Base-by-base conservation (phyloP, 1,284 basidiomycete genomes). In the Spongispora temasekensis region DNA sequence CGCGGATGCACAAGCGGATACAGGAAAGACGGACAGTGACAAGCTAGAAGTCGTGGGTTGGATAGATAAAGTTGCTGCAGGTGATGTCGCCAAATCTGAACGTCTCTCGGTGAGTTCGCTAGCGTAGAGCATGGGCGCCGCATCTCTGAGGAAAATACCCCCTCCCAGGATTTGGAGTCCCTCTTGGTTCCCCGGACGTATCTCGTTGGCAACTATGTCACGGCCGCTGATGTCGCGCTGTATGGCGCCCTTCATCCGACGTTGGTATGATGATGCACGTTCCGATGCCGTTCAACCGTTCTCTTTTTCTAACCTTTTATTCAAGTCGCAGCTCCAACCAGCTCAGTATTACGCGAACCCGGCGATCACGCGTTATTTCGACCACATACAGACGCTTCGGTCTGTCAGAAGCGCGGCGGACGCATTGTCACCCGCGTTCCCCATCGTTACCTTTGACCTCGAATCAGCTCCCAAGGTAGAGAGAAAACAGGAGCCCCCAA, bases 281-380 rank as follows among this genome's bases (percentile, higher is more conserved):
- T 54, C n/a, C 1, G 54, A 55, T 44, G n/a, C 27, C 19, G 15
- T 53, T 34, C 17, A 21, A 35, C 17, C 2, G n/a, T 34, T 54
- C 13, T 59, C 53, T 63, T 65, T 64, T 32, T n/a, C n/a, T n/a
- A n/a, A n/a, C 65, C 66, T 65, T 30, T 62, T 61, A 52, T 53
- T 35, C 58, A 69, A 93, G 91, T 84, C 88, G 8, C 85, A 86
- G 72, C 75, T 89, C 28, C 83, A 84, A 64, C 79, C 89, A 0
- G 67, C 82, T 25, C 85, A 91, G 74, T 89, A 92, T 78, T 89
- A 90, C 72, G 77, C 87, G 30, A 83, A 86, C 60, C 93, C 95
- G 7, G 84, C 93, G 28, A 76, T 98, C 53, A 91, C 92, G 51
- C 92, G 96, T 56, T 97, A 96, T 82, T 97, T 97, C 73, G 91